Conservation (phyloP, 495 filamentous ascomycete species). For the Podospora pseudopauciseta region DNA sequence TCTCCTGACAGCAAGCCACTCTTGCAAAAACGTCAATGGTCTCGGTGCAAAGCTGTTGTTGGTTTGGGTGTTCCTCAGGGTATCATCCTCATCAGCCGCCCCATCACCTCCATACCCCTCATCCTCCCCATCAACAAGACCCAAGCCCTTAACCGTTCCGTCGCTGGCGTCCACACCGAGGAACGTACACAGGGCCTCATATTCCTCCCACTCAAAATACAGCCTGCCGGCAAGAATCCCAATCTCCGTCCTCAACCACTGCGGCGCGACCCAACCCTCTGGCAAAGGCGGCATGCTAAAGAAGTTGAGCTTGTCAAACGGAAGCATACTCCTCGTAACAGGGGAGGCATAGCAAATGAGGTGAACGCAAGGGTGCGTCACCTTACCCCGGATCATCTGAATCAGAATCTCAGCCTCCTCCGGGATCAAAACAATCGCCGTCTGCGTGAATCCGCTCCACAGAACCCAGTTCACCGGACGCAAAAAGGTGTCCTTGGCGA, state of each 20-base stretch:
- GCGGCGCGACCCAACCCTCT: slow-evolving; percentile 33
- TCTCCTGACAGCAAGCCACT: slow-evolving; percentile 48
- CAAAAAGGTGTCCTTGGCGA: slow-evolving; percentile 33
- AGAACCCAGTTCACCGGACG: slow-evolving; percentile 43
- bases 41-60: slow-evolving; percentile 9
- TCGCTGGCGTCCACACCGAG: slow-evolving; percentile 21
- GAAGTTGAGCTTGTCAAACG: slow-evolving; percentile 48
- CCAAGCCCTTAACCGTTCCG: not conserved
- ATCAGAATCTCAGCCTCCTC: slow-evolving; percentile 54
- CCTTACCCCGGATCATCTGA: slow-evolving; percentile 21
- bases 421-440: slow-evolving; percentile 50
- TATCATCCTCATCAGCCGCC: not conserved
- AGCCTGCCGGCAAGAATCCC: slow-evolving; percentile 53
- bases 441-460: slow-evolving; percentile 31
- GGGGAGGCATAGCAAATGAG: slow-evolving; percentile 52
- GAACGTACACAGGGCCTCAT: slow-evolving; percentile 24
- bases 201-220: slow-evolving; percentile 51
- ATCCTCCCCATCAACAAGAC: not conserved
- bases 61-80: not conserved
- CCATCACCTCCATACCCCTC: not conserved
- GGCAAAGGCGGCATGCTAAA: slow-evolving; percentile 47
- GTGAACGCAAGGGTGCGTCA: slow-evolving; percentile 25
- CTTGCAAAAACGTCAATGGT: slow-evolving; percentile 43
- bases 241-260: slow-evolving; percentile 50
- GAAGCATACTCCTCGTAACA: slow-evolving; percentile 50